These are phyloP conservation scores for Zasmidium citrigriseum DNA, from an alignment of 2,329 filamentous ascomycete species.

Conservation along the genomic window DNA sequence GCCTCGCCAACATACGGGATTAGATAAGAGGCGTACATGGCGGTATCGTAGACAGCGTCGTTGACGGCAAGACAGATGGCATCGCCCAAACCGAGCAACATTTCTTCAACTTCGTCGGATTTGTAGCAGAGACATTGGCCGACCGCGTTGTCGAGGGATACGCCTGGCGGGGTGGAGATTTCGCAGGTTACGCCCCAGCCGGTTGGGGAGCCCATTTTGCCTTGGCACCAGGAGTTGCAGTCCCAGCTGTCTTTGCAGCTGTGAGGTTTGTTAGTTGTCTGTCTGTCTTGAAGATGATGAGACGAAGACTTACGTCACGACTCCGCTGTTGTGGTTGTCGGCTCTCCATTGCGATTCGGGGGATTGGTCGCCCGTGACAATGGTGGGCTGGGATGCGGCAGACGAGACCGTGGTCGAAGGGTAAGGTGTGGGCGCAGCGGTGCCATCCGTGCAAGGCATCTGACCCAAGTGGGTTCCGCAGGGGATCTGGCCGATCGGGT, in stretches of 20 bases:
- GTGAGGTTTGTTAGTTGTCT: not conserved
- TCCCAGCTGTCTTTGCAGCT: not conserved
- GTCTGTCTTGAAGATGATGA: not conserved
- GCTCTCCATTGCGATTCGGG: not conserved
- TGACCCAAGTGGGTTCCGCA: too few relatives aligned
- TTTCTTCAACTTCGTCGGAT: not conserved
- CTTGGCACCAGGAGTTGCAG: not conserved
- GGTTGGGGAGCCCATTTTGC: not conserved
- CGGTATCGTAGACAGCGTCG: not conserved
- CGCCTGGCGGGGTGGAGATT: not conserved
- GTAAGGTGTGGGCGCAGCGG: too few relatives aligned
- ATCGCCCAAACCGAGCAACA: not conserved
- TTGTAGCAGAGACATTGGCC: not conserved
- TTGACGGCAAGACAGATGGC: not conserved
- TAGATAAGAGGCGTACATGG: not conserved
- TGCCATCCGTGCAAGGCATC: too few relatives aligned
- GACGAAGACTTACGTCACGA: not conserved
- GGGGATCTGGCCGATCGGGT: not conserved
- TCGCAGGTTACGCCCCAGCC: not conserved
- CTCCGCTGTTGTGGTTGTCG: not conserved
- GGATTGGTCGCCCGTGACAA: not conserved
- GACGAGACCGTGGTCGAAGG: not conserved
- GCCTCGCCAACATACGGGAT: not conserved
- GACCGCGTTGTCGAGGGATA: not conserved
- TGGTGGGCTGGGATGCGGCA: not conserved